A percentile compares a stretch with the other conserved stretches of the same genome.
Conservation (phyloP, 306 rosid species). For the Inga oerstediana region DNA sequence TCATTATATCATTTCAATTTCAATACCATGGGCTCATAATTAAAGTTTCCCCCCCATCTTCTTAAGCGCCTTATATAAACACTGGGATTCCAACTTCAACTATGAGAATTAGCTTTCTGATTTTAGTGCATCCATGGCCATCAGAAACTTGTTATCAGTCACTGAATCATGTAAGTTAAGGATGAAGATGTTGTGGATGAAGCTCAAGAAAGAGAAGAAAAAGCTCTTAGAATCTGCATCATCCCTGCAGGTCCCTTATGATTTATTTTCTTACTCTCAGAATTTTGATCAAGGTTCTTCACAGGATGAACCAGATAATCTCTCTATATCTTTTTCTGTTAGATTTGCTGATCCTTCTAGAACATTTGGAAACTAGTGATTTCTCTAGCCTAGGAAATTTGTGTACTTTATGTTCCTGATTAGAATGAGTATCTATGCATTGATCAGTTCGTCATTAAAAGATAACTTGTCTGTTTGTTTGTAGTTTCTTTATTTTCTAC, state of each 20-base stretch:
- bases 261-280: slow-evolving; percentile 52
- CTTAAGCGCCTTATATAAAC: neutral
- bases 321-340: slow-evolving; percentile 50
- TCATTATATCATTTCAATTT: neutral
- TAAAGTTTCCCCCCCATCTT: neutral
- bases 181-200: slow-evolving; percentile 37
- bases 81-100: neutral
- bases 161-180: slow-evolving; percentile 28
- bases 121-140: slow-evolving; percentile 30
- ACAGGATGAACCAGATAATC: slow-evolving; percentile 38
- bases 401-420: neutral
- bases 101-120: neutral
- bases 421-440: neutral
- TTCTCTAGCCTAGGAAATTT: slow-evolving; percentile 15
- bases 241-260: slow-evolving; percentile 41
- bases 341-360: slow-evolving; percentile 46
- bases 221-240: slow-evolving; percentile 28
- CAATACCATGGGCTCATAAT: slow-evolving; percentile 4
- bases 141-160: slow-evolving; percentile 26
- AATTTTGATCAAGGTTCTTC: slow-evolving; percentile 55
- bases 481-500: neutral
- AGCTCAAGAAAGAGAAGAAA: slow-evolving; percentile 42
- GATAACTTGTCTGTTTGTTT: neutral
- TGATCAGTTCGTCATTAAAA: neutral
- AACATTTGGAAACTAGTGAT: slow-evolving; percentile 28